Percentiles rank a stretch among this genome's conserved stretches.
These are phyloP conservation scores for Salix udensis DNA, from an alignment of 345 rosid species.

Conservation along the genomic window DNA sequence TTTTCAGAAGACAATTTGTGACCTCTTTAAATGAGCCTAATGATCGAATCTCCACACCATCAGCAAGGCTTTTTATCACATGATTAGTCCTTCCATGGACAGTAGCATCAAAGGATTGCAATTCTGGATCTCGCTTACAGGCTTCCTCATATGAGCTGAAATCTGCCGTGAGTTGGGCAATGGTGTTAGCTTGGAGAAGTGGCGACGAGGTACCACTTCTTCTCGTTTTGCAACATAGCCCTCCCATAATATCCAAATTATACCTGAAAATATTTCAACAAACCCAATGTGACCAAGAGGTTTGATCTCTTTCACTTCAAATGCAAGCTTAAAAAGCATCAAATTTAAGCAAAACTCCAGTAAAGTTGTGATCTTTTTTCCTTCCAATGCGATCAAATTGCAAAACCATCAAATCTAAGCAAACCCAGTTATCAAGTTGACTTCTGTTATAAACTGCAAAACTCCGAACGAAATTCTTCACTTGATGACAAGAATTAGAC, in stretches of 20 bases:
- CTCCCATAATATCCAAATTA: constrained; percentile 42
- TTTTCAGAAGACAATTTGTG: constrained; percentile 61
- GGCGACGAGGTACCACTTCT: too few relatives aligned
- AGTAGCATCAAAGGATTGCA: constrained; percentile 55
- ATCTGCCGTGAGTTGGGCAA: constrained; percentile 38
- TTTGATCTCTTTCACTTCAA: constrained; percentile 1
- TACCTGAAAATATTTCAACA: neutral
- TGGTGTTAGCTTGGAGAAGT: too few relatives aligned
- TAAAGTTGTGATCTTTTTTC: too few relatives aligned
- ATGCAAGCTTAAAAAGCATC: neutral
- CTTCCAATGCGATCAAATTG: too few relatives aligned
- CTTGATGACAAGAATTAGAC: neutral
- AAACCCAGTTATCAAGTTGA: neutral
- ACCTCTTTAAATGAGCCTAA: constrained; percentile 76
- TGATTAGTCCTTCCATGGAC: constrained; percentile 59
- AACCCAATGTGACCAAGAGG: constrained; percentile 1
- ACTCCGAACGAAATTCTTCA: neutral
- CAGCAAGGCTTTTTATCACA: constrained; percentile 49
- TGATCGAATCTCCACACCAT: constrained; percentile 48
- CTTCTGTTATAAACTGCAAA: neutral
- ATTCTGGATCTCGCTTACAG: constrained; percentile 59
- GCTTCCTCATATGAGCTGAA: constrained; percentile 70
- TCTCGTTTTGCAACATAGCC: constrained; percentile 32
- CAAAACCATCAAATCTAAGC: too few relatives aligned
- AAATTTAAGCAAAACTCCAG: neutral